phyloP scores from a whole-genome alignment of 345 rosid species.

The Carallia brachiata region DNA sequence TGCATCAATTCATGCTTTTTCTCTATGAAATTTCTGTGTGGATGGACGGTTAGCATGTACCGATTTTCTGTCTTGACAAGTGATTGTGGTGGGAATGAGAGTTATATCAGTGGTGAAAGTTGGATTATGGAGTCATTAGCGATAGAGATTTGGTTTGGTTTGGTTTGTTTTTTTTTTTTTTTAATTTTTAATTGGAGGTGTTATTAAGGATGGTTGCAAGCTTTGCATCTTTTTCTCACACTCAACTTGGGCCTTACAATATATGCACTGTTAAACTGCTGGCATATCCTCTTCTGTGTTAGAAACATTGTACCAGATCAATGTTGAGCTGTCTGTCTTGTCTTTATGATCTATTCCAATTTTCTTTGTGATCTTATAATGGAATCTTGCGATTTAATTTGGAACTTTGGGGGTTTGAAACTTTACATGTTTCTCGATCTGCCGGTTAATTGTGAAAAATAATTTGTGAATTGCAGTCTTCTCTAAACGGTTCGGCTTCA shows the following conservation, averaged over 20 bases:
- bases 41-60: background rate
- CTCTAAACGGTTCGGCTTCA: conserved; percentile 80
- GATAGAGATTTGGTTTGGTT: too few relatives aligned
- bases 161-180: too few relatives aligned
- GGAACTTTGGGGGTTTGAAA: background rate
- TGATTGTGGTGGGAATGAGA: background rate
- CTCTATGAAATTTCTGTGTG: background rate
- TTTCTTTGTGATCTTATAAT: background rate
- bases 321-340: background rate
- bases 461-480: conserved; percentile 60
- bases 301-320: background rate
- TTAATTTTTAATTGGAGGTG: background rate
- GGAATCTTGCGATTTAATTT: background rate
- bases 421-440: background rate
- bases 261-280: background rate
- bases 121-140: background rate
- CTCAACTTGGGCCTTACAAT: background rate
- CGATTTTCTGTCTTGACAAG: background rate
- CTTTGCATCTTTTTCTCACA: background rate
- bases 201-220: background rate
- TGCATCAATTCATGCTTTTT: background rate
- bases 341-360: background rate
- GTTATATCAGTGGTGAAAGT: background rate
- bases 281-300: background rate
- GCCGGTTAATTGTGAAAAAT: background rate